A percentile compares a stretch with the other conserved stretches of the same genome.
Conservation (phyloP, 2,329 filamentous ascomycete species). For the Nemania bipapillata region DNA sequence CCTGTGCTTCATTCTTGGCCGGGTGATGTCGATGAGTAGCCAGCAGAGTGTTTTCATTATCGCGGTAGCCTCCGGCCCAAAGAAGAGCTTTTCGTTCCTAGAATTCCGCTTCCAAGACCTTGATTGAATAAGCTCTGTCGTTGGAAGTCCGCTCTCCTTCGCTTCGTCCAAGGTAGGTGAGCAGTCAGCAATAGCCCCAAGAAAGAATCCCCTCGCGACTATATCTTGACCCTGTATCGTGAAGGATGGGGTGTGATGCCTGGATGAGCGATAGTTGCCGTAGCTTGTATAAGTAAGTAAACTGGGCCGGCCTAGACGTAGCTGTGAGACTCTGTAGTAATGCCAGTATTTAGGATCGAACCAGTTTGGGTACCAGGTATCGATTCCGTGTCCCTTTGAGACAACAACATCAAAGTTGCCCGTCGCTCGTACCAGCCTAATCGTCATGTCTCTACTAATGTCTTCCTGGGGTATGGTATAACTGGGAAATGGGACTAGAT, state of each 20-base stretch:
- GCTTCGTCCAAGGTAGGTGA: conserved; percentile 33
- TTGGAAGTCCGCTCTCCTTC: conserved; percentile 20
- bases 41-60: conserved; percentile 28
- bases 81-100: conserved; percentile 24
- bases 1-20: conserved; percentile 17
- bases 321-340: conserved; percentile 20
- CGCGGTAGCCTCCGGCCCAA: conserved; percentile 14
- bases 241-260: conserved; percentile 24
- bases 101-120: conserved; percentile 32
- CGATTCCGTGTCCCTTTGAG: conserved; percentile 17
- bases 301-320: conserved; percentile 9
- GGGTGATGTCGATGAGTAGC: conserved; percentile 35
- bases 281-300: conserved; percentile 33
- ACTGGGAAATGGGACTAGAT: conserved; percentile 34
- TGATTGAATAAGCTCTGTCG: conserved; percentile 10
- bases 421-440: conserved; percentile 32
- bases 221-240: conserved; percentile 20
- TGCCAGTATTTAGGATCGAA: conserved; percentile 34
- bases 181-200: conserved; percentile 30
- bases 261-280: conserved; percentile 27
- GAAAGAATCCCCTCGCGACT: conserved; percentile 25
- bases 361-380: conserved; percentile 38
- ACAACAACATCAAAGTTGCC: conserved; percentile 33
- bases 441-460: conserved; percentile 35
- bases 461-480: conserved; percentile 31